phyloP scores from a whole-genome alignment of 805 yeast genomes.

The Henningerozyma blattae region DNA sequence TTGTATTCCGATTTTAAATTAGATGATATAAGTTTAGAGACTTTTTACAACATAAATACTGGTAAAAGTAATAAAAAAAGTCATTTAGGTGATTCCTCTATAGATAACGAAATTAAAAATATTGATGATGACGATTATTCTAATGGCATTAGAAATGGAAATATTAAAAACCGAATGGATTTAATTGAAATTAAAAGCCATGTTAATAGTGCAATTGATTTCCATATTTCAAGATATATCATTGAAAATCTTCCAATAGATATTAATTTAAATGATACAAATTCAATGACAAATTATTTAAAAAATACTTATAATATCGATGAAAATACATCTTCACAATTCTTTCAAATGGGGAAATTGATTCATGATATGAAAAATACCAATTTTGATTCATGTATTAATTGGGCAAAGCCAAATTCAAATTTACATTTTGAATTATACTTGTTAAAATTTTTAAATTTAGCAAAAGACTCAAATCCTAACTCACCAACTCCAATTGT shows the following conservation, averaged over 20 bases:
- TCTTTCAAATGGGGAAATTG: conserved; percentile 32
- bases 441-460: conserved; percentile 25
- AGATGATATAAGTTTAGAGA: neutral
- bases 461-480: conserved; percentile 3
- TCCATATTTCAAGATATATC: conserved; percentile 30
- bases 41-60: neutral
- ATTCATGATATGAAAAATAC: conserved; percentile 25
- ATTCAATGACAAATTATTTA: conserved; percentile 19
- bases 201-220: conserved; percentile 31
- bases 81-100: neutral
- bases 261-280: conserved; percentile 15
- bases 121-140: neutral
- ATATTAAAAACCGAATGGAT: conserved; percentile 16
- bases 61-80: neutral
- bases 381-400: conserved; percentile 34
- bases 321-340: conserved; percentile 23
- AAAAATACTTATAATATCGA: conserved; percentile 22
- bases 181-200: conserved; percentile 20
- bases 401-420: conserved; percentile 32
- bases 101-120: too few relatives aligned
- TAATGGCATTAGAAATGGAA: neutral
- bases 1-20: conserved; percentile 3
- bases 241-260: conserved; percentile 25
- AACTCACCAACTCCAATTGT: neutral
- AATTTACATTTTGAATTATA: conserved; percentile 16